Percentiles rank a stretch among this genome's conserved stretches.
phyloP scores from a whole-genome alignment of 2,329 filamentous ascomycete genomes.

The Cercospora berteroae region DNA sequence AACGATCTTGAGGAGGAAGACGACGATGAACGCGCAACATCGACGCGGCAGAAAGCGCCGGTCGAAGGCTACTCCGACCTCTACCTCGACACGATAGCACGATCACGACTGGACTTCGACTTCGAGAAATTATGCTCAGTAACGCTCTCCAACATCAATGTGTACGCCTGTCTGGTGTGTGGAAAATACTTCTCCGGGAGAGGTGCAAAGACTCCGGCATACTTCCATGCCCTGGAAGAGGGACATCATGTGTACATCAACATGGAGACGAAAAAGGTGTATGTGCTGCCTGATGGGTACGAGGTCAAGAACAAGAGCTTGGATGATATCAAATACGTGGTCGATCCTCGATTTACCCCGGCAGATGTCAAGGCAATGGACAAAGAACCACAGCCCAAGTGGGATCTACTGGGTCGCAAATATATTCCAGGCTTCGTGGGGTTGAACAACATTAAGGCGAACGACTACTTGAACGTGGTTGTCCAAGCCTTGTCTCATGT shows the following conservation, averaged over 20 bases:
- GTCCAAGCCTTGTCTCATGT: constrained; percentile 91
- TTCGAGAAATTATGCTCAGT: constrained; percentile 98
- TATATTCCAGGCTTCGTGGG: constrained; percentile 95
- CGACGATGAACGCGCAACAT: constrained; percentile 36
- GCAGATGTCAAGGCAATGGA: constrained; percentile 79
- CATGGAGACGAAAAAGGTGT: constrained; percentile 88
- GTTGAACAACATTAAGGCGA: constrained; percentile 99
- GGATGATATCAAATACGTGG: constrained; percentile 97
- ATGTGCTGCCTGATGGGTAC: constrained; percentile 92
- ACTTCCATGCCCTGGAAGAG: constrained; percentile 94
- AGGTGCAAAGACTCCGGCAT: constrained; percentile 90
- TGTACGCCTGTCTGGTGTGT: constrained; percentile 95
- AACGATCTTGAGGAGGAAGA: constrained; percentile 40
- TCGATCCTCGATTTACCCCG: constrained; percentile 81
- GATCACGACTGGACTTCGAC: constrained; percentile 91
- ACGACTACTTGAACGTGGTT: constrained; percentile 96
- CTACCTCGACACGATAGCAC: constrained; percentile 95
- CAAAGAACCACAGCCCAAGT: constrained; percentile 58
- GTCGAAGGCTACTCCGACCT: constrained; percentile 89
- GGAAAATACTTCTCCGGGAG: constrained; percentile 97
- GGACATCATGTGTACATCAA: constrained; percentile 98
- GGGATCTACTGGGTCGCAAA: constrained; percentile 77
- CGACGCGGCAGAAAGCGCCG: constrained; percentile 70
- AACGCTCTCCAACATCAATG: constrained; percentile 95
- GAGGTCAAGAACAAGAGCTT: constrained; percentile 92